A percentile compares a stretch with the other conserved stretches of the same genome.
Conservation (phyloP, 495 filamentous ascomycete genomes). For the Talaromyces nanjingensis region DNA sequence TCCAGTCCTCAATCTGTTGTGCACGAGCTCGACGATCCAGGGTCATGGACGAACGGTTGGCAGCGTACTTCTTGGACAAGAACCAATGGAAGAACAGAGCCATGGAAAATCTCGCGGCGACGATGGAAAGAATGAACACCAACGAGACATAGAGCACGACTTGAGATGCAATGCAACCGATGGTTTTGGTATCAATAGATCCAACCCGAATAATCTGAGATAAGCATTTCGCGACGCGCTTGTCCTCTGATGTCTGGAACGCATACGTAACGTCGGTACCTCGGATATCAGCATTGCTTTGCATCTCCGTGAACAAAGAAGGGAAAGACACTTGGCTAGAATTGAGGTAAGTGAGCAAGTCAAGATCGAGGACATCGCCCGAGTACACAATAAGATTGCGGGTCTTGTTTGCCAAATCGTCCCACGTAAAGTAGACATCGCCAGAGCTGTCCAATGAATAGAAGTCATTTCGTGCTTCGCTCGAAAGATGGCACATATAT, state of each 20-base stretch:
- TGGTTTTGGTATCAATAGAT: slow-evolving; percentile 88
- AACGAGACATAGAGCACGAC: slow-evolving; percentile 95
- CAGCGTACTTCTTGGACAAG: slow-evolving; percentile 71
- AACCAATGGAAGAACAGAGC: slow-evolving; percentile 96
- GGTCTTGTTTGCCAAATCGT: slow-evolving; percentile 80
- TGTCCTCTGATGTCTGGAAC: slow-evolving; percentile 70
- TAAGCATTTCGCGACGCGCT: slow-evolving; percentile 75
- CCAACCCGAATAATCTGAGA: slow-evolving; percentile 92
- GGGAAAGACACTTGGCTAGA: slow-evolving; percentile 73
- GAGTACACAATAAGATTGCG: slow-evolving; percentile 91
- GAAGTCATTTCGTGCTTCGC: slow-evolving; percentile 59
- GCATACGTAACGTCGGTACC: slow-evolving; percentile 89
- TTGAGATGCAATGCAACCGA: slow-evolving; percentile 95
- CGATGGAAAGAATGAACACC: slow-evolving; percentile 87
- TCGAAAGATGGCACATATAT: slow-evolving; percentile 84
- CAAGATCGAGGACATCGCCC: slow-evolving; percentile 87
- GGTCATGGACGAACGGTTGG: slow-evolving; percentile 61
- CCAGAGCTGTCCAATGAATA: slow-evolving; percentile 56
- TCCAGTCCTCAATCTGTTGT: slow-evolving; percentile 97
- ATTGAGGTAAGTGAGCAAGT: slow-evolving; percentile 89
- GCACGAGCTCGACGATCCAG: slow-evolving; percentile 72
- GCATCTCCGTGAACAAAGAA: slow-evolving; percentile 68
- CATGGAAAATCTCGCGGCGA: slow-evolving; percentile 79
- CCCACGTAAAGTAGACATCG: slow-evolving; percentile 93
- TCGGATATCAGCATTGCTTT: slow-evolving; percentile 64